Evolutionary conservation across 352 stramenopile species (phyloP).

Genomic region (Achlya hypogyna): DNA sequence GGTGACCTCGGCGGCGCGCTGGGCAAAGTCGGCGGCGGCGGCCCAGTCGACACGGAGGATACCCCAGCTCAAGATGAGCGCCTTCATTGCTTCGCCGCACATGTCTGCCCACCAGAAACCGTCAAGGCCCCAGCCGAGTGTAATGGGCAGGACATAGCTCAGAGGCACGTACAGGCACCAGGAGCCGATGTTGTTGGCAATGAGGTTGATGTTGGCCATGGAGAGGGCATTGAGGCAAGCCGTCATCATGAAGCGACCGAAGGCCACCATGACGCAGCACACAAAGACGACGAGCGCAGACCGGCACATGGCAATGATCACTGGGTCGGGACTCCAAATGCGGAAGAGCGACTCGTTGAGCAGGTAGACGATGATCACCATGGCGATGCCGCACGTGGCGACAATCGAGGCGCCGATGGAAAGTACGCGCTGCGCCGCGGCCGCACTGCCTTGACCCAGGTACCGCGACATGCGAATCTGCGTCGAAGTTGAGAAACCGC

Average conservation of each 20-base stretch:
- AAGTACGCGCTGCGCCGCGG: conserved; percentile 34
- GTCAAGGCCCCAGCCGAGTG: conserved; percentile 31
- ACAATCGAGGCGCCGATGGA: conserved; percentile 33
- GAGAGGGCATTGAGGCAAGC: conserved; percentile 37
- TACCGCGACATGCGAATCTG: conserved; percentile 45
- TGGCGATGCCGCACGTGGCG: conserved; percentile 24
- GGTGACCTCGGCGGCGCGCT: conserved; percentile 26
- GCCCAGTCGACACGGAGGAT: conserved; percentile 38
- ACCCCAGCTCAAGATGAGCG: conserved; percentile 33
- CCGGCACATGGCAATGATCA: conserved; percentile 37
- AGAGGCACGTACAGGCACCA: conserved; percentile 38
- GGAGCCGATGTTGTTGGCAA: conserved; percentile 39
- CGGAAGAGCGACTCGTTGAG: conserved; percentile 35
- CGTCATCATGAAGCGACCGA: conserved; percentile 37
- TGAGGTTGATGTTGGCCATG: conserved; percentile 38
- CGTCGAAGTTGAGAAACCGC: conserved; percentile 36
- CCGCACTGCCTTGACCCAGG: conserved; percentile 33
- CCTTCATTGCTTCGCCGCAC: conserved; percentile 38
- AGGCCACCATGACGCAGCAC: conserved; percentile 38
- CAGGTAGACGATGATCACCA: conserved; percentile 30
- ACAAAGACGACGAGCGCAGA: conserved; percentile 35
- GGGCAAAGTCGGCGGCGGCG: conserved; percentile 28
- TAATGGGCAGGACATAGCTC: conserved; percentile 40
- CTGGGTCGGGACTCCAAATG: conserved; percentile 36
- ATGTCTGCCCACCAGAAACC: conserved; percentile 42